phyloP scores from a whole-genome alignment of 352 stramenopile genomes.

The Thalassiosira delicatula region DNA sequence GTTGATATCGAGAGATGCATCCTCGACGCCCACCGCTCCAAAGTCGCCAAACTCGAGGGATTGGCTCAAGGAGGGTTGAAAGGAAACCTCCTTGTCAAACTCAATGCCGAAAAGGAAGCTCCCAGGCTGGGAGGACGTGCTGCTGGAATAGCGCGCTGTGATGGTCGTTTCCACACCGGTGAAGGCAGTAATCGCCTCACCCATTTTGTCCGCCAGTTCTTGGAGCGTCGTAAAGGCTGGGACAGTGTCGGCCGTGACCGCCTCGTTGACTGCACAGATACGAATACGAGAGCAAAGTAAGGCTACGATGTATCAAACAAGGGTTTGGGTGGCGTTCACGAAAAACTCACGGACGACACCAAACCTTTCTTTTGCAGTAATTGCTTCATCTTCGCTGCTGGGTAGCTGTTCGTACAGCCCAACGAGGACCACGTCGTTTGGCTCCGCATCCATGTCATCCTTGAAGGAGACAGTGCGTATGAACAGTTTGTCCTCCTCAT shows the following conservation, averaged over 20 bases:
- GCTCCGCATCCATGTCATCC: not conserved
- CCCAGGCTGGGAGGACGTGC: slow-evolving; percentile 5
- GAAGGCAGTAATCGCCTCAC: slow-evolving; percentile 28
- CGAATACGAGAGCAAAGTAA: no score
- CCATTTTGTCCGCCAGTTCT: slow-evolving; percentile 39
- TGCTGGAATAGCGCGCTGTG: slow-evolving; percentile 19
- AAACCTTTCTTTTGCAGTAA: not conserved
- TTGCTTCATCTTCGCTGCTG: not conserved
- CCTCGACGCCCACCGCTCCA: slow-evolving; percentile 26
- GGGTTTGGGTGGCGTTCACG: no score
- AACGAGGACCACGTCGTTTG: slow-evolving; percentile 43
- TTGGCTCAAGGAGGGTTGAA: slow-evolving; percentile 22
- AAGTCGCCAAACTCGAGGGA: slow-evolving; percentile 43
- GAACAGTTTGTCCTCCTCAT: slow-evolving; percentile 28
- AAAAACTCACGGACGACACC: no score
- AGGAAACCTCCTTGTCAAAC: slow-evolving; percentile 31
- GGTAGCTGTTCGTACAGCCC: slow-evolving; percentile 39
- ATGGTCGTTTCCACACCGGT: slow-evolving; percentile 34
- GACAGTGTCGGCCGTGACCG: slow-evolving; percentile 26
- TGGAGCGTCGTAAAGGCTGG: slow-evolving; percentile 42
- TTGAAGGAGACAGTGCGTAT: slow-evolving; percentile 36
- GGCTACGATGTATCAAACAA: no score
- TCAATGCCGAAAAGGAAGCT: slow-evolving; percentile 47
- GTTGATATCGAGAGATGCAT: slow-evolving; percentile 27
- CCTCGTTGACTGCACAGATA: slow-evolving; percentile 41